These are phyloP conservation scores for Sambucus nigra DNA, from an alignment of 129 eudicot species.

Conservation along the genomic window DNA sequence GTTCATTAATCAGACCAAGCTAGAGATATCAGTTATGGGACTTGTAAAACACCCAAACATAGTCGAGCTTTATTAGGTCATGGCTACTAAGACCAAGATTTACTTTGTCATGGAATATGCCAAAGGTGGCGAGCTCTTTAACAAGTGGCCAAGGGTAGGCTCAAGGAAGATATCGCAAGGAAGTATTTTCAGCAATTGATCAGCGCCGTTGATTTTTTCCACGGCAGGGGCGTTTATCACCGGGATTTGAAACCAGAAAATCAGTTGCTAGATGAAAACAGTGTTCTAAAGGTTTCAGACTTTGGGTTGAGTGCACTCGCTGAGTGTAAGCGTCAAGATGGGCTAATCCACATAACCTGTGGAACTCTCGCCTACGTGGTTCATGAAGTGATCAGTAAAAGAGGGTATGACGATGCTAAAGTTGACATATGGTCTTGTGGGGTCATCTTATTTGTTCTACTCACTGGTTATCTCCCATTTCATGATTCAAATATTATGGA, in stretches of 20 bases:
- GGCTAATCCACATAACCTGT: conserved; percentile 66
- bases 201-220: conserved; percentile 55
- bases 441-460: conserved; percentile 54
- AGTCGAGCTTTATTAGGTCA: conserved; percentile 54
- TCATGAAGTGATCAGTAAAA: conserved; percentile 60
- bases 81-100: conserved; percentile 73
- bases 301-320: conserved; percentile 63
- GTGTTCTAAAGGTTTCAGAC: conserved; percentile 55
- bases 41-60: conserved; percentile 52
- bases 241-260: conserved; percentile 75
- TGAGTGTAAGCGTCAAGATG: conserved; percentile 41
- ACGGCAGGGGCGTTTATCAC: conserved; percentile 62
- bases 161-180: conserved; percentile 53
- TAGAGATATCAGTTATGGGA: conserved; percentile 71
- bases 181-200: conserved; percentile 62
- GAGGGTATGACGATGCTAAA: conserved; percentile 78
- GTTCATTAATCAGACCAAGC: conserved; percentile 55
- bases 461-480: conserved; percentile 68
- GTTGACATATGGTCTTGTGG: conserved; percentile 87
- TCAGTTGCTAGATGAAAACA: conserved; percentile 50
- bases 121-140: conserved; percentile 45
- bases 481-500: conserved; percentile 54
- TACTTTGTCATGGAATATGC: conserved; percentile 46
- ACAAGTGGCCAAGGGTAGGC: conserved; percentile 58
- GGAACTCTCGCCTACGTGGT: conserved; percentile 91